Conservation (phyloP, 2,329 filamentous ascomycete genomes). For the Xylaria sp. region DNA sequence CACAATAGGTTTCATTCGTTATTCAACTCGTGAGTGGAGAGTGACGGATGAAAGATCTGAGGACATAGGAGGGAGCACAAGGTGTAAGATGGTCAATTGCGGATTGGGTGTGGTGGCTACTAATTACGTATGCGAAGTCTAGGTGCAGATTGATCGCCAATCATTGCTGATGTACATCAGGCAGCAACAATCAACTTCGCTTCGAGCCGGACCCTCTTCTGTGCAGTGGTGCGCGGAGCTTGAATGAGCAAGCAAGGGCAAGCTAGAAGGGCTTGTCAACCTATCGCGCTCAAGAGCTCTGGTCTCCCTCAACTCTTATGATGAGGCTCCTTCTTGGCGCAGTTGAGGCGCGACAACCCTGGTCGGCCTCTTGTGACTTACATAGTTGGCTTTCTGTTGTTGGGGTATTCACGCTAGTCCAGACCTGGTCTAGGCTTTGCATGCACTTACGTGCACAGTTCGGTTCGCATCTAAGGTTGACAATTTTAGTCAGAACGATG, state of each 20-base stretch:
- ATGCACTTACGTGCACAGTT: background rate
- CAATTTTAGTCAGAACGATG: background rate
- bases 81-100: background rate
- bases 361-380: background rate
- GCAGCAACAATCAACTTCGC: conserved; percentile 15
- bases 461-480: background rate
- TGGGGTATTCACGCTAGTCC: background rate
- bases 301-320: background rate
- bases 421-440: background rate
- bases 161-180: conserved; percentile 7
- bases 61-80: background rate
- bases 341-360: background rate
- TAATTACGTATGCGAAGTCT: conserved; percentile 5
- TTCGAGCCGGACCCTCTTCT: background rate
- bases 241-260: background rate
- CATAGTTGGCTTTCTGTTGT: background rate
- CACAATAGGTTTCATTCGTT: conserved; percentile 17
- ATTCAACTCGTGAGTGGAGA: background rate
- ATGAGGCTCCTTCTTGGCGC: conserved; percentile 12
- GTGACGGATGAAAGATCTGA: background rate
- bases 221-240: background rate
- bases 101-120: background rate
- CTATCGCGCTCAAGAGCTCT: conserved; percentile 1
- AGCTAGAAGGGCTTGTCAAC: background rate
- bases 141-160: conserved; percentile 7